Base-by-base conservation (phyloP, 345 rosid genomes). In the Syzygium oleosum region DNA sequence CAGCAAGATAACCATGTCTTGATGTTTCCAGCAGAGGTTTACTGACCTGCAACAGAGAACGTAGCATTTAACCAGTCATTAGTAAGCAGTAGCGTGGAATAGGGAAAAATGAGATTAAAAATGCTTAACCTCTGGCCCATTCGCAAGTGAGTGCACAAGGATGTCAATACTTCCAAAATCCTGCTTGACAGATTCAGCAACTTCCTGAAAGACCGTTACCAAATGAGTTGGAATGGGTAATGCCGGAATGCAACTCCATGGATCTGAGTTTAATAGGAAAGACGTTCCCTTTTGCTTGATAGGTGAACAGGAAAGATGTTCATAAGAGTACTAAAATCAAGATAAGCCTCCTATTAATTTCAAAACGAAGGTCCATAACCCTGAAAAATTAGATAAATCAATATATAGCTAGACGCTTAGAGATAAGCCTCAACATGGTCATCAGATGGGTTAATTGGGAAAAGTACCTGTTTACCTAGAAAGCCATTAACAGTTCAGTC, bases 141-240 rank as follows among this genome's bases (percentile, higher is more conserved):
- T 94, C 52, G 94, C 97, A 90, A 95, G 94, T 34, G 96, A 95
- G 88, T 93, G 95, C 89, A 95, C 94, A 79, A 94, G 94, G 89
- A 93, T 93, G 88, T 93, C 96, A 77, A 94, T 92, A 88, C 92
- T 92, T 85, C 97, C 97, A 91, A 93, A 95, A 91, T 94, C 96
- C 87, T 92, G 90, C 83, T 94, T 93, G 52, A 95, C 94, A 59
- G 91, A 89, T 88, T 95, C 95, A 73, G 91, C 93, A 85, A 88
- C 91, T 88, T 94, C 95, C 95, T 94, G 92, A 29, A 52, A 89
- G 85, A 84, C n/a, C 6, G 15, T 41, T 31, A 34, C n/a, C 49
- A 14, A 85, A 22, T 73, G 46, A 73, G 80, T 38, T 73, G 49
- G 49, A 73, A 73, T 73, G 80, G 80, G 7, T 73, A 68, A 68